Base-by-base conservation (phyloP, 192 early-diverging fungal species). In the Coemansia guatemalensis region DNA sequence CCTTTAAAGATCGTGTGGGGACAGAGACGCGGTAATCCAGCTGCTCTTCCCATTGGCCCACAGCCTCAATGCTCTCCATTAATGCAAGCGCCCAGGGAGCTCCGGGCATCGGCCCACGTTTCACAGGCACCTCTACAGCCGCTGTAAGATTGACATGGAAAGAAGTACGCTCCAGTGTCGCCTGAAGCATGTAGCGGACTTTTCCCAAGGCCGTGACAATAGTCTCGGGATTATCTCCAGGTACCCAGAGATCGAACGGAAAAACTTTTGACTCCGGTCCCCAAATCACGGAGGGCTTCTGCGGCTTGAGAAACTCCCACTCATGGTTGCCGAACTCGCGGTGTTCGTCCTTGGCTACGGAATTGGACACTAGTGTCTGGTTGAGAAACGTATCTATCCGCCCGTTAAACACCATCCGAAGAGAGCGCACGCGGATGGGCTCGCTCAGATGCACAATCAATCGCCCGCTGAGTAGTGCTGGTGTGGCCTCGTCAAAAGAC, bases 211-310 rank as follows among this genome's bases (percentile, higher is more conserved):
- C 67, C 9, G 78, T 79, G 20, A 78, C 69, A 11, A 82, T 71
- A 0, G 87, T 82, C 60, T 88, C 87, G 5, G 87, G 87, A 47
- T 87, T 65, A 26, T 83, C 58, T 8, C 87, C 87, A 7, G 79
- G 71, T 2, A 88, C n/a, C 9, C 75, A 59, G 30, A 87, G 23
- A 49, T 87, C 86, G 53, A 88, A 88, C 26, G 67, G 64, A 72
- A 71, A 87, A 24, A 41, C 65, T 48, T 82, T 63, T 48, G 51
- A 68, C 27, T 67, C 35, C 64, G 5, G 74, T 59, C 8, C 61
- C 47, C 84, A 64, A 22, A 55, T 41, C 35, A 76, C 56, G 6
- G 69, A 41, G 27, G 75, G 70, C 22, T 68, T 66, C 54, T 79
- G 71, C 9, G 67, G 33, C 29, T 71, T 65, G 18, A 85, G 69